Conservation (phyloP, 257 asterid species). For the Scutellaria baicalensis region DNA sequence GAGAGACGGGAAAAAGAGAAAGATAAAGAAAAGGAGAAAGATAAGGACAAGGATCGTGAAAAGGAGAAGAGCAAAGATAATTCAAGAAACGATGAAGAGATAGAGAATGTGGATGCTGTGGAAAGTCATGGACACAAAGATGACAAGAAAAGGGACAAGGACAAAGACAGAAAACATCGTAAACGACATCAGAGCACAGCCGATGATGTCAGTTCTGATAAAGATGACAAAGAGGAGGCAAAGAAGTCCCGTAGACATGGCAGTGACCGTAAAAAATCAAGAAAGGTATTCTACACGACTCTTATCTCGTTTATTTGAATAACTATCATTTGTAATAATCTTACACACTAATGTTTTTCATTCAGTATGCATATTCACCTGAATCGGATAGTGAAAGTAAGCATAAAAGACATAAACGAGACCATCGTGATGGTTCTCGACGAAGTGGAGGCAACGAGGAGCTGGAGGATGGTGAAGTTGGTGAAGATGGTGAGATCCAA, state of each 20-base stretch:
- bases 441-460: slow-evolving; percentile 67
- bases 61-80: slow-evolving; percentile 69
- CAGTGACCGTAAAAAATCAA: slow-evolving; percentile 90
- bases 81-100: slow-evolving; percentile 59
- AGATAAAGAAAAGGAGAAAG: slow-evolving; percentile 37
- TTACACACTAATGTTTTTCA: slow-evolving; percentile 1
- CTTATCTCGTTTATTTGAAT: not conserved
- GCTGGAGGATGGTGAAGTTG: slow-evolving; percentile 98
- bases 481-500: slow-evolving; percentile 97
- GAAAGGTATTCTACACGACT: slow-evolving; percentile 46
- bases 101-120: slow-evolving; percentile 40
- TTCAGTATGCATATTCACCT: slow-evolving; percentile 81
- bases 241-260: slow-evolving; percentile 81
- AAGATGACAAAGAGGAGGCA: slow-evolving; percentile 78
- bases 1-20: slow-evolving; percentile 39
- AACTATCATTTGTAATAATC: not conserved
- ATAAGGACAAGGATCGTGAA: slow-evolving; percentile 60
- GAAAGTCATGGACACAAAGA: slow-evolving; percentile 65
- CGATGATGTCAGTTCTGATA: slow-evolving; percentile 80
- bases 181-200: slow-evolving; percentile 69
- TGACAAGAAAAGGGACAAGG: slow-evolving; percentile 74
- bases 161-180: slow-evolving; percentile 78
- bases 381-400: slow-evolving; percentile 86
- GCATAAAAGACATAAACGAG: slow-evolving; percentile 69
- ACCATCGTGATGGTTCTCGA: slow-evolving; percentile 59